Conservation (phyloP, 1,284 basidiomycete species). For the Entoloma clypeatum region DNA sequence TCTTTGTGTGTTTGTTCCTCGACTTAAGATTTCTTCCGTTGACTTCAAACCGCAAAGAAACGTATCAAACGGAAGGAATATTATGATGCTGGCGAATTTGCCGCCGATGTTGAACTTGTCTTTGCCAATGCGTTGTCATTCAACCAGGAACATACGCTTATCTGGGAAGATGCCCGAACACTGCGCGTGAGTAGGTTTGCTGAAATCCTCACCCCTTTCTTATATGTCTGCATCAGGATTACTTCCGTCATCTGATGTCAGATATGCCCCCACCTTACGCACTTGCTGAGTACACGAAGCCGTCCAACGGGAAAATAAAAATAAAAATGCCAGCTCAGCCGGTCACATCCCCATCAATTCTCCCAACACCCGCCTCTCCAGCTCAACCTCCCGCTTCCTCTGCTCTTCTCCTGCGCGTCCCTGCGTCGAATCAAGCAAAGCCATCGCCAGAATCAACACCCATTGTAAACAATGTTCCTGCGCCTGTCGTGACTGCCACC, state of each 20-base stretch:
- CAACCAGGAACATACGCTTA: slow-evolving; percentile 71
- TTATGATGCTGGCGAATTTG: slow-evolving; percentile 62
- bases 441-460: slow-evolving; percentile 21
- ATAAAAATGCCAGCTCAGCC: slow-evolving; percentile 50
- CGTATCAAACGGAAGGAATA: slow-evolving; percentile 76
- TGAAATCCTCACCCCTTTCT: slow-evolving; percentile 14
- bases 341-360: slow-evolving; percentile 19
- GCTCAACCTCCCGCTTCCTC: slow-evolving; percentile 14
- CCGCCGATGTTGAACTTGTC: slow-evolving; percentile 83
- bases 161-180: slow-evolving; percentile 70
- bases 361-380: too few relatives aligned
- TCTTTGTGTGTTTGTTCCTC: slow-evolving; percentile 55
- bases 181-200: slow-evolving; percentile 49
- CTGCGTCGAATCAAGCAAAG: slow-evolving; percentile 25
- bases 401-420: slow-evolving; percentile 32
- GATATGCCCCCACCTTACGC: slow-evolving; percentile 65
- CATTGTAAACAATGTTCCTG: too few relatives aligned
- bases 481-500: too few relatives aligned
- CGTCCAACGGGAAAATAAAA: slow-evolving; percentile 57
- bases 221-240: slow-evolving; percentile 42
- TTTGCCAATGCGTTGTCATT: slow-evolving; percentile 88
- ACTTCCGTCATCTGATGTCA: slow-evolving; percentile 69
- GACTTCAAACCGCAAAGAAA: slow-evolving; percentile 46
- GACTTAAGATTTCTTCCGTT: slow-evolving; percentile 9
- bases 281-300: slow-evolving; percentile 57